Conservation (phyloP, 2,329 filamentous ascomycete species). For the Stachybotrys chlorohalonatus region DNA sequence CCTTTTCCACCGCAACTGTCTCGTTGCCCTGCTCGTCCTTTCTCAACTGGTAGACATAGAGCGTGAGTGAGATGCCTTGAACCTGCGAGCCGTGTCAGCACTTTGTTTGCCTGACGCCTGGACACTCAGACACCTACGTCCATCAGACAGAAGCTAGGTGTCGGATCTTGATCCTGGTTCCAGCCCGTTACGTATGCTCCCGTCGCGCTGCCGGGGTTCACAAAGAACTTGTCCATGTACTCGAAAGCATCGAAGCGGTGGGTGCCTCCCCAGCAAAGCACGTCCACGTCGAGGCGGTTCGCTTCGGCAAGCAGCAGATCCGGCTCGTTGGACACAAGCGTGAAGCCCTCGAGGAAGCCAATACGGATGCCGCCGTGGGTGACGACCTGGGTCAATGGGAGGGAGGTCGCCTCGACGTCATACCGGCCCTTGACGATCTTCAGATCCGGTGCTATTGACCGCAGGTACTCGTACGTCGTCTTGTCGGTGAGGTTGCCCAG, state of each 20-base stretch:
- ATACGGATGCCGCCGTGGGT: constrained; percentile 57
- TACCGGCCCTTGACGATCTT: constrained; percentile 61
- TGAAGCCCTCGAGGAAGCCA: constrained; percentile 61
- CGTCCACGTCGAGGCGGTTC: constrained; percentile 59
- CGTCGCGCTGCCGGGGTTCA: constrained; percentile 59
- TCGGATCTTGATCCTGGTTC: constrained; percentile 58
- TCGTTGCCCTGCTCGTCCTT: constrained; percentile 69
- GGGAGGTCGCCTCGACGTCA: constrained; percentile 57
- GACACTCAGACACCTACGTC: constrained; percentile 57
- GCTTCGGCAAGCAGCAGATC: constrained; percentile 59
- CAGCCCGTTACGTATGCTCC: constrained; percentile 53
- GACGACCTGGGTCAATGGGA: constrained; percentile 57
- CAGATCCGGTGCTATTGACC: constrained; percentile 62
- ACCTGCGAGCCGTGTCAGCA: constrained; percentile 46
- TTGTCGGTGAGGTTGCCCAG: constrained; percentile 74
- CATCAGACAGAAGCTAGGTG: constrained; percentile 94
- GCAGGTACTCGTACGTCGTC: constrained; percentile 71
- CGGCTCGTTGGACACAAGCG: constrained; percentile 56
- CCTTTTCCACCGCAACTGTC: constrained; percentile 77
- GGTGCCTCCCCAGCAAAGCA: constrained; percentile 60
- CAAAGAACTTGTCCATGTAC: constrained; percentile 68
- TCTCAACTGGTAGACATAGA: constrained; percentile 86
- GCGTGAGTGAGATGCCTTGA: constrained; percentile 88
- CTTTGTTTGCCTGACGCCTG: not conserved
- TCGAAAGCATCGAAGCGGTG: constrained; percentile 63